Conservation (phyloP, 202 grass and related monocot genomes). For the Bolboschoenoplectus hybrid region DNA sequence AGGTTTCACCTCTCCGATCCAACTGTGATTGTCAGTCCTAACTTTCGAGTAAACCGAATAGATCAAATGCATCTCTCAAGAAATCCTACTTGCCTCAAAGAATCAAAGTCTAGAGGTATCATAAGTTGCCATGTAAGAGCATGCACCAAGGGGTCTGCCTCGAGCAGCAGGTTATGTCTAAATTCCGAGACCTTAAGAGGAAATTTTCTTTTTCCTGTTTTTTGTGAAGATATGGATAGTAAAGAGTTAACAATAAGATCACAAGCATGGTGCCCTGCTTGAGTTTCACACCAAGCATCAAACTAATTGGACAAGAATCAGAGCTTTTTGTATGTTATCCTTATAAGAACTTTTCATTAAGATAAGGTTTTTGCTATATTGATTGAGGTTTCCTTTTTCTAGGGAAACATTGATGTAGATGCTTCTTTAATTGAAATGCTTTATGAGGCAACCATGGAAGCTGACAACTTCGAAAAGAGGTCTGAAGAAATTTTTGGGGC, state of each 20-base stretch:
- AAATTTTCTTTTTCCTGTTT: not conserved
- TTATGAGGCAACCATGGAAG: constrained; percentile 45
- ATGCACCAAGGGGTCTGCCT: not conserved
- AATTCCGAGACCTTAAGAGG: not conserved
- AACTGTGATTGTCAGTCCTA: not conserved
- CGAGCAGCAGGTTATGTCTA: not conserved
- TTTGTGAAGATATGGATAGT: constrained; percentile 28
- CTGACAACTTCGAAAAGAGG: constrained; percentile 44
- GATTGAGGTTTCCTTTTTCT: constrained; percentile 21
- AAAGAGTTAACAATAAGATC: constrained; percentile 47
- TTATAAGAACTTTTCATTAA: not conserved
- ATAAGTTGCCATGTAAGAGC: not conserved
- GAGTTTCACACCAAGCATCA: not conserved
- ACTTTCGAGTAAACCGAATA: not conserved
- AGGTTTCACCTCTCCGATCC: not conserved
- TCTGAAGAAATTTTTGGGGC: constrained; percentile 45
- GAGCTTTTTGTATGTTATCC: not conserved
- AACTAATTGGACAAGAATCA: not conserved
- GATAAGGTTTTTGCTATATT: not conserved
- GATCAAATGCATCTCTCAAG: not conserved
- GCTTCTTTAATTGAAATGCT: constrained; percentile 45
- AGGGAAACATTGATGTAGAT: constrained; percentile 49
- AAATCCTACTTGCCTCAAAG: not conserved
- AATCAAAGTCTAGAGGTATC: not conserved
- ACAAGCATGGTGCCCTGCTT: not conserved